Percentiles rank a stretch among this genome's conserved stretches.
phyloP scores from a whole-genome alignment of 192 early-diverging fungal species.

The Irineochytrium annulatum region DNA sequence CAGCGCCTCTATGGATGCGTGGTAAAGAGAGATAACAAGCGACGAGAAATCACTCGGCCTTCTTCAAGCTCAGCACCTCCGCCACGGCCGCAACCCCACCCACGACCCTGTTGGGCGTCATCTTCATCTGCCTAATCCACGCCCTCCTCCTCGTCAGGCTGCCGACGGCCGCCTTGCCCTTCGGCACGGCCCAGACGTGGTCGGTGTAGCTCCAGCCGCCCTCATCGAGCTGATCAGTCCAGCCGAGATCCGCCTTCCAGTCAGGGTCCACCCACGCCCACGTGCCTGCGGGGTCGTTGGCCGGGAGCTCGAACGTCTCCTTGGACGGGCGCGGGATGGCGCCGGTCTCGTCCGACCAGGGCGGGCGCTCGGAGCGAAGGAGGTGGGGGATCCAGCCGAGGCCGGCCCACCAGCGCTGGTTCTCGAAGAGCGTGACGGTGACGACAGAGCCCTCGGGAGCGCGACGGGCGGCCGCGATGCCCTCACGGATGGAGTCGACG shows the following conservation, averaged over 20 bases:
- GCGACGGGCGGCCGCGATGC: conserved; percentile 13
- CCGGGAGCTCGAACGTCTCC: conserved; percentile 50
- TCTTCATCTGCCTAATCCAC: conserved; percentile 54
- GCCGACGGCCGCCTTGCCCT: conserved; percentile 37
- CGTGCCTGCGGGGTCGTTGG: conserved; percentile 23
- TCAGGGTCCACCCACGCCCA: conserved; percentile 55
- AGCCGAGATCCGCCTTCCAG: conserved; percentile 54
- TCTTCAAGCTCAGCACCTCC: neutral
- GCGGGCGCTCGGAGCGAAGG: conserved; percentile 54
- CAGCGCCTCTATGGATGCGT: too few relatives aligned
- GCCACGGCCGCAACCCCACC: conserved; percentile 6
- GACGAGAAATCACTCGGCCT: neutral
- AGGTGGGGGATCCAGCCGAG: conserved; percentile 69
- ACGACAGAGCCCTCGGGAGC: conserved; percentile 19
- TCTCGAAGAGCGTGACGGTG: conserved; percentile 55
- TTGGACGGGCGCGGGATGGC: conserved; percentile 43
- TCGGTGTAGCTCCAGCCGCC: conserved; percentile 66
- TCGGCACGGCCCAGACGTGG: conserved; percentile 60
- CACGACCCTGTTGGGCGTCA: conserved; percentile 7
- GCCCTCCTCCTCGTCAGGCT: conserved; percentile 60
- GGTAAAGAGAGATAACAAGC: too few relatives aligned
- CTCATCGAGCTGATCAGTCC: conserved; percentile 33
- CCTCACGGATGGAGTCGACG: conserved; percentile 35
- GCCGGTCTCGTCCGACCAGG: conserved; percentile 68
- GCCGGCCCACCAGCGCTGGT: conserved; percentile 76